Conservation (phyloP, 306 rosid species). For the Malus orientalis region DNA sequence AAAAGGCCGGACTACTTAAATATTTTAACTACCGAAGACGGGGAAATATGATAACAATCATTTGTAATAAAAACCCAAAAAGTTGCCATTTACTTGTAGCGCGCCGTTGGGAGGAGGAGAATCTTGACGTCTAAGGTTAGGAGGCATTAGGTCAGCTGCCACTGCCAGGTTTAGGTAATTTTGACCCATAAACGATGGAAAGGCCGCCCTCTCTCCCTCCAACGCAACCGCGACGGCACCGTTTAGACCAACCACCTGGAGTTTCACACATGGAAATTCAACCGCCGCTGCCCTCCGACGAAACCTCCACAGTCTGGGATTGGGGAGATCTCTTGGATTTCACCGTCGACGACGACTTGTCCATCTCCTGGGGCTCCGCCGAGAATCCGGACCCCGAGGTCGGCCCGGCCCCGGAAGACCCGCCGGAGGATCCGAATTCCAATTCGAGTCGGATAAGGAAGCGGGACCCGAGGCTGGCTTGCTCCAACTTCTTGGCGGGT, state of each 20-base stretch:
- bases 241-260: neutral
- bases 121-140: neutral
- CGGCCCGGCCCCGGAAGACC: neutral
- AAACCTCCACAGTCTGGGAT: constrained; percentile 44
- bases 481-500: constrained; percentile 86
- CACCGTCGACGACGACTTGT: constrained; percentile 28
- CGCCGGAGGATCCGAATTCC: neutral
- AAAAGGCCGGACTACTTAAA: too few species aligned
- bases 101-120: neutral
- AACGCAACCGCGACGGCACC: neutral
- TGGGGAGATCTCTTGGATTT: constrained; percentile 52
- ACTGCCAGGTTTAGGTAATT: neutral
- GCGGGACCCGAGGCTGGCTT: constrained; percentile 79
- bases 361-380: constrained; percentile 13
- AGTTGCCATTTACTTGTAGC: too few species aligned
- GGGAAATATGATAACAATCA: too few species aligned
- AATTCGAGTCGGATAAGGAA: constrained; percentile 44
- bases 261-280: constrained; percentile 30
- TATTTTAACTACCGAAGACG: too few species aligned
- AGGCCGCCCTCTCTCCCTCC: neutral
- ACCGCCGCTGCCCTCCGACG: constrained; percentile 2
- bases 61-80: too few species aligned
- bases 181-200: constrained; percentile 4
- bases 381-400: neutral
- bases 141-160: neutral